Evolutionary conservation across 768 basidiomycete species (phyloP), one percentile per base, ranked within the genome.

Genomic region (Hygrophorus pudorinus): DNA sequence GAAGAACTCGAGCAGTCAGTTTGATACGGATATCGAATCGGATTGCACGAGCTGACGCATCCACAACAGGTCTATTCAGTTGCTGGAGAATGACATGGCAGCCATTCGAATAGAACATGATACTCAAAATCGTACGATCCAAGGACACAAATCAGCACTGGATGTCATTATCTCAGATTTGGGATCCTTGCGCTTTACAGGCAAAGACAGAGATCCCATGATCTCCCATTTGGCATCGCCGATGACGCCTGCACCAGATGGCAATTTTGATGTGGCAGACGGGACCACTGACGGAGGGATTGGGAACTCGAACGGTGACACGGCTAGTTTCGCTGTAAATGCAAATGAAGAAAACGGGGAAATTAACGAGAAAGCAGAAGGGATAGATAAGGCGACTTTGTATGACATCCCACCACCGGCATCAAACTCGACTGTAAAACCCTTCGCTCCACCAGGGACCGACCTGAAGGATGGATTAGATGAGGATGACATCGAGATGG

Each of bases 401-500:
- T 50, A 44, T 47, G 41, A 53, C 36, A 30, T 55, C 31, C 45
- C 55, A 27, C 18, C n/a, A 17, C 14, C 38, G 21, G 9, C 28
- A 14, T 28, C 41, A 9, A 41, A 47, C 32, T 38, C 38, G 20
- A 20, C 32, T 9, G 39, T 30, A 3, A 32, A 32, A 18, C 46
- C 32, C 13, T 41, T 41, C 38, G 16, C 35, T 14, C 29, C 41
- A 31, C 10, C 17, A 7, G 13, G 4, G 13, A 24, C 5, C 5
- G 21, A 24, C n/a, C 20, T 30, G 4, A 52, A 49, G 46, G 21
- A 17, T 1, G 44, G 14, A 11, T 42, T 27, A 33, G 38, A 42
- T 10, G 62, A 78, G 21, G 74, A 85, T 51, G 86, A 90, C 49
- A 88, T 90, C 50, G 87, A 90, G 61, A 90, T 90, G 87, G 87